Evolutionary conservation across 2,329 filamentous ascomycete species (phyloP).

Genomic region (Apiospora phragmitis): DNA sequence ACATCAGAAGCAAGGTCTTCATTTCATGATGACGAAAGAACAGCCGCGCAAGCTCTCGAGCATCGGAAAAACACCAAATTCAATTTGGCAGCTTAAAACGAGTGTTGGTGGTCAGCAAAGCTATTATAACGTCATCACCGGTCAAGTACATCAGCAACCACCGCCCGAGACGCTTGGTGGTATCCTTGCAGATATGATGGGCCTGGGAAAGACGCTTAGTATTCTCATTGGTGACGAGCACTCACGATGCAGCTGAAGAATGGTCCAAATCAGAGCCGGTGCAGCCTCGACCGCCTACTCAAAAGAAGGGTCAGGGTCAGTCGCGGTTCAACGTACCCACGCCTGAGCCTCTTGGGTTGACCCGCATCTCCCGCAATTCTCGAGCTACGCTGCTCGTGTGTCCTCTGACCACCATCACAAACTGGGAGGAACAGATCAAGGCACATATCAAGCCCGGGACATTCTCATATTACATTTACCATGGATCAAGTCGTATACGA

Average conservation of each 20-base stretch:
- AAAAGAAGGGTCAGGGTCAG: constrained; percentile 36
- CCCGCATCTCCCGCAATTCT: constrained; percentile 63
- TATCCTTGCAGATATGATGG: constrained; percentile 85
- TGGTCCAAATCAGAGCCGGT: constrained; percentile 60
- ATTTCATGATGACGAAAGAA: constrained; percentile 83
- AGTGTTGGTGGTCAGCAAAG: constrained; percentile 51
- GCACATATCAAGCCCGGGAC: constrained; percentile 69
- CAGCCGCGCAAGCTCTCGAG: constrained; percentile 59
- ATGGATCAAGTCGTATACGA: constrained; percentile 75
- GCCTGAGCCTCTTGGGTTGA: constrained; percentile 48
- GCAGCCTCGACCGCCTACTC: constrained; percentile 45
- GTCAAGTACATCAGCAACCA: constrained; percentile 57
- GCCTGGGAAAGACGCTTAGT: constrained; percentile 83
- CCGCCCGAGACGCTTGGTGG: constrained; percentile 72
- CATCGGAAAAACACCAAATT: constrained; percentile 61
- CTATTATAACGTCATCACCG: constrained; percentile 86
- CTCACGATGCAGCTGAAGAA: constrained; percentile 58
- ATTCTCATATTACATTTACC: constrained; percentile 80
- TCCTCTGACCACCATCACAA: constrained; percentile 86
- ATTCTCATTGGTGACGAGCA: constrained; percentile 74
- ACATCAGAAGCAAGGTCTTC: constrained; percentile 88
- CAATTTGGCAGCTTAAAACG: constrained; percentile 72
- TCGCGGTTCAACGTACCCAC: constrained; percentile 39
- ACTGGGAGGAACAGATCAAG: constrained; percentile 92
- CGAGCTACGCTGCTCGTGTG: constrained; percentile 84